Evolutionary conservation across 306 rosid genomes (phyloP).

Genomic region (Boehmeria nivea): DNA sequence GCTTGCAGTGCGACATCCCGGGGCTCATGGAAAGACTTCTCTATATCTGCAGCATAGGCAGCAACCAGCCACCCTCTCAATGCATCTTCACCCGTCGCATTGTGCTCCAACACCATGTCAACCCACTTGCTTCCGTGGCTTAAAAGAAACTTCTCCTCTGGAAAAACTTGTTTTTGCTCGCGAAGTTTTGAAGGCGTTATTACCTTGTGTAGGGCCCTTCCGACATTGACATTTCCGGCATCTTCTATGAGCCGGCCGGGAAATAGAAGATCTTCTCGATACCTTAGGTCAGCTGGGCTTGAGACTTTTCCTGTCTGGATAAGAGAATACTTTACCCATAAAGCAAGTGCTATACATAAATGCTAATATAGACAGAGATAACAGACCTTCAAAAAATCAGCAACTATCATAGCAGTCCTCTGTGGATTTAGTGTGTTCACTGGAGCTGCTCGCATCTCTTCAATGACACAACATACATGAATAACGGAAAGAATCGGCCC

Average conservation of each 20-base stretch:
- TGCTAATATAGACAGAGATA: neutral
- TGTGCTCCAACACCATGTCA: constrained; percentile 76
- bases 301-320: constrained; percentile 53
- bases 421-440: constrained; percentile 84
- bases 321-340: neutral
- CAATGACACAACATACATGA: constrained; percentile 70
- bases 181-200: constrained; percentile 68
- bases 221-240: constrained; percentile 80
- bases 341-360: neutral
- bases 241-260: constrained; percentile 63
- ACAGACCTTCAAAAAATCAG: constrained; percentile 72
- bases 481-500: constrained; percentile 65
- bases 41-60: constrained; percentile 49
- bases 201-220: constrained; percentile 51
- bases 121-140: constrained; percentile 40
- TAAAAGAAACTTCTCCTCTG: constrained; percentile 71
- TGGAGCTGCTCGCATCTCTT: constrained; percentile 92
- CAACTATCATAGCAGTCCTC: constrained; percentile 85
- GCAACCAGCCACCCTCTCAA: constrained; percentile 95
- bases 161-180: constrained; percentile 51
- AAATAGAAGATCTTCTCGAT: constrained; percentile 64
- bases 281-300: constrained; percentile 88
- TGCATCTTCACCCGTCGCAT: constrained; percentile 87
- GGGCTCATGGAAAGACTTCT: constrained; percentile 39
- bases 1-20: constrained; percentile 36